A percentile compares a stretch with the other conserved stretches of the same genome.
Conservation (phyloP, 257 asterid species). For the Scutellaria baicalensis region DNA sequence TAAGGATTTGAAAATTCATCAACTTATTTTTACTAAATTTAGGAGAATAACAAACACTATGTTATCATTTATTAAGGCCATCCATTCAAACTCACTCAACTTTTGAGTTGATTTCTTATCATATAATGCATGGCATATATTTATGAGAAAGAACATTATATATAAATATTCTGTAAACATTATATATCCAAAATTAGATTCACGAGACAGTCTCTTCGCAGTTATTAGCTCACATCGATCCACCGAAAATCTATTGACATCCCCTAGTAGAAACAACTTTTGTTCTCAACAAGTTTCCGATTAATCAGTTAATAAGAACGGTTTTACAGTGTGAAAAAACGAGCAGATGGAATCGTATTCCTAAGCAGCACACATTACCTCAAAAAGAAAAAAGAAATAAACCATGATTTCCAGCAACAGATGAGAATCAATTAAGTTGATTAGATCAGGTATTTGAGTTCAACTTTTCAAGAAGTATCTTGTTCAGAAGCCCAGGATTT, state of each 20-base stretch:
- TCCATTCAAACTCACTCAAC: background rate
- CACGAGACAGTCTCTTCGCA: background rate
- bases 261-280: background rate
- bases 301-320: background rate
- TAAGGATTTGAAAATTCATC: background rate
- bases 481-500: conserved; percentile 81
- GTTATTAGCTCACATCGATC: background rate
- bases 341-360: background rate
- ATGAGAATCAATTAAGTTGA: background rate
- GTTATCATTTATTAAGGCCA: background rate
- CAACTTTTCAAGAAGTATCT: conserved; percentile 67
- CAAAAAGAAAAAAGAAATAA: too few relatives aligned
- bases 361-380: background rate
- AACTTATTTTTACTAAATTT: background rate
- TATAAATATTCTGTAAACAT: too few relatives aligned
- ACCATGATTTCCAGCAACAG: background rate
- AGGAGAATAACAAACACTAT: background rate
- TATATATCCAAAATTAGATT: too few relatives aligned
- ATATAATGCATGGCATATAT: too few relatives aligned
- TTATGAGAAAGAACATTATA: too few relatives aligned
- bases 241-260: background rate
- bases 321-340: background rate
- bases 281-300: background rate
- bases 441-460: conserved; percentile 43
- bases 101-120: background rate